phyloP scores from a whole-genome alignment of 176 grass and related monocot genomes.

The Saccharum officinarum region DNA sequence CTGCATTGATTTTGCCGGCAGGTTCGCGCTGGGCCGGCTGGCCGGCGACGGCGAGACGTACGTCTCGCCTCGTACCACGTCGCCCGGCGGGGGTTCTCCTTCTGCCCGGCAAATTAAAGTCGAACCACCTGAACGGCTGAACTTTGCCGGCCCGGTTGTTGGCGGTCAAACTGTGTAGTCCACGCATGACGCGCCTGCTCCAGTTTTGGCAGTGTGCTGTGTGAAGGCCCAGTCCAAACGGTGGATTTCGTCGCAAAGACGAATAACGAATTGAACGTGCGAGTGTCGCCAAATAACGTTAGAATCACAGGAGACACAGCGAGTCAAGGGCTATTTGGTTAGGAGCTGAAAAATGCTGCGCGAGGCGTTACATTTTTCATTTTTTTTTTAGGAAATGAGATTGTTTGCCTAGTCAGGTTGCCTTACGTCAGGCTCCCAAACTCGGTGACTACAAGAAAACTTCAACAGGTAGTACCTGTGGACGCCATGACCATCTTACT shows the following conservation, averaged over 20 bases:
- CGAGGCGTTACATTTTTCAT: too few relatives aligned
- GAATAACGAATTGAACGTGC: neutral
- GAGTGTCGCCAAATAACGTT: neutral
- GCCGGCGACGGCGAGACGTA: neutral
- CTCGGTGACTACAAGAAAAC: too few relatives aligned
- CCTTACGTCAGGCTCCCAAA: too few relatives aligned
- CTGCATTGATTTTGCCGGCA: neutral
- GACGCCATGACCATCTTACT: too few relatives aligned
- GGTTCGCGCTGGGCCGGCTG: neutral
- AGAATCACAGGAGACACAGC: neutral
- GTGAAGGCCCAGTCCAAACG: neutral
- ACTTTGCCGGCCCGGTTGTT: neutral
- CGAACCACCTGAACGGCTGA: neutral
- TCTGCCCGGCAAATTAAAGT: neutral
- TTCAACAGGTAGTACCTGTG: too few relatives aligned
- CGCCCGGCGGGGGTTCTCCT: neutral
- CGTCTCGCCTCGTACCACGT: neutral
- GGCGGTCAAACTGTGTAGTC: slow-evolving; percentile 10
- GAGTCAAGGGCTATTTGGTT: too few relatives aligned
- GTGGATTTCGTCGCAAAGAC: neutral
- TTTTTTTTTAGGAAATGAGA: too few relatives aligned
- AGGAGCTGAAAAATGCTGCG: neutral
- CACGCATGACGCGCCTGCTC: neutral
- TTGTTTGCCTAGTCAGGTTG: too few relatives aligned
- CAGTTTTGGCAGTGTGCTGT: neutral